These are phyloP conservation scores for Pseudocercospora musae DNA, from an alignment of 2,329 filamentous ascomycete species.

Conservation along the genomic window DNA sequence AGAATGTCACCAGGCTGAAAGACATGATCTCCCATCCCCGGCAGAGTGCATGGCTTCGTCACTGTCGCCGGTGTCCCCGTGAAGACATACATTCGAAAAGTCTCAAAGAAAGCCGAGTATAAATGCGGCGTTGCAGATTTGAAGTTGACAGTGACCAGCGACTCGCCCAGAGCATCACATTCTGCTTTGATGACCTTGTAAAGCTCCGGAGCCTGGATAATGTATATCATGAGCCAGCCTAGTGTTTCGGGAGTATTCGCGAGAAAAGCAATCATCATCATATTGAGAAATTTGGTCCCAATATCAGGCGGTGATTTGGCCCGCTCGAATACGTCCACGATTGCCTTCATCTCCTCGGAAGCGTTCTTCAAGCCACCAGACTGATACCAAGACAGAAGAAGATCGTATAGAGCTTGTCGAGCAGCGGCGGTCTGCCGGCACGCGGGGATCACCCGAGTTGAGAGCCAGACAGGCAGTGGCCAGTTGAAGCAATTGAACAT, in stretches of 20 bases:
- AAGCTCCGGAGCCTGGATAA: constrained; percentile 4
- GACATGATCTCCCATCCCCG: constrained; percentile 7
- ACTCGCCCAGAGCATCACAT: constrained; percentile 5
- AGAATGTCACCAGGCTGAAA: constrained; percentile 10
- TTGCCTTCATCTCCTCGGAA: constrained; percentile 1
- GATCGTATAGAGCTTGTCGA: background rate
- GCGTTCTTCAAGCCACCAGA: background rate
- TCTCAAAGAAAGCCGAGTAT: constrained; percentile 12
- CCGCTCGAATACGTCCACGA: constrained; percentile 6
- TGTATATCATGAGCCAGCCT: constrained; percentile 6
- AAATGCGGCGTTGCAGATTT: constrained; percentile 7
- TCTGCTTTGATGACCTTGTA: constrained; percentile 8
- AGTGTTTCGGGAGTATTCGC: constrained; percentile 9
- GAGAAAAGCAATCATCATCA: constrained; percentile 11
- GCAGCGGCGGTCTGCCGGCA: background rate
- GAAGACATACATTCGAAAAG: constrained; percentile 10
- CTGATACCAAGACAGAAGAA: constrained; percentile 5
- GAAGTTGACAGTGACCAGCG: constrained; percentile 5
- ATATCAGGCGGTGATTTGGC: constrained; percentile 5
- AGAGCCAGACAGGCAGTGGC: constrained; percentile 5
- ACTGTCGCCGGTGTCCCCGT: constrained; percentile 11
- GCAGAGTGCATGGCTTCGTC: constrained; percentile 5
- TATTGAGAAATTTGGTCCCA: constrained; percentile 9
- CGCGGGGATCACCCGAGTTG: background rate
- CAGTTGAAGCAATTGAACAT: constrained; percentile 12